Base-by-base conservation (phyloP, 192 early-diverging fungal species). In the Podila epigama region DNA sequence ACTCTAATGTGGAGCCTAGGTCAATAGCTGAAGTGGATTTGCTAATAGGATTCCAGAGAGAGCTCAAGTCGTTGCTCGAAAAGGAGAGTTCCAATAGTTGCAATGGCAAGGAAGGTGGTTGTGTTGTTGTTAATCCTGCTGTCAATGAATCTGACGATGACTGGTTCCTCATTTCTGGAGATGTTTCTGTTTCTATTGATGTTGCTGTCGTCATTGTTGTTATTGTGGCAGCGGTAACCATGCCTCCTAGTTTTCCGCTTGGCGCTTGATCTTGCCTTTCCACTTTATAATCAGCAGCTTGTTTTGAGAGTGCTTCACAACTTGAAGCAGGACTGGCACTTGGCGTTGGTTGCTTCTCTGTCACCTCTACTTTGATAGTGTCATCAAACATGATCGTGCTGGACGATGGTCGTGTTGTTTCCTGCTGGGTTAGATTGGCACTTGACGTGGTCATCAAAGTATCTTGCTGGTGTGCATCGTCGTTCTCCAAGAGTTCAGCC, bases 291-390 rank as follows among this genome's bases (percentile, higher is more conserved):
- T n/a, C n/a, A n/a, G n/a, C n/a, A n/a, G n/a, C n/a, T n/a, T n/a
- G n/a, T n/a, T n/a, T n/a, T n/a, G n/a, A n/a, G n/a, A n/a, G n/a
- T n/a, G n/a, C n/a, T n/a, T n/a, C n/a, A n/a, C n/a, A n/a, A n/a
- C n/a, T n/a, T n/a, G n/a, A n/a, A n/a, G n/a, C n/a, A n/a, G n/a
- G n/a, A n/a, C n/a, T n/a, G n/a, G n/a, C n/a, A n/a, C n/a, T n/a
- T n/a, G n/a, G n/a, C 44, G 44, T 22, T 22, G 15, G n/a, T 48
- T 4, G 0, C 20, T 4, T 22, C 6, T 77, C 73, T 18, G 73
- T 68, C 25, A 77, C 73, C 25, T 77, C 73, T 9, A 77, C 73
- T 11, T 77, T 77, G 41, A 77, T 68, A 6, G 36, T 41, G 18
- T 77, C 66, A n/a, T 48, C 44, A 3, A 48, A 48, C 25, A 22